phyloP scores from a whole-genome alignment of 768 basidiomycete species.

The Suillus ampliporus region DNA sequence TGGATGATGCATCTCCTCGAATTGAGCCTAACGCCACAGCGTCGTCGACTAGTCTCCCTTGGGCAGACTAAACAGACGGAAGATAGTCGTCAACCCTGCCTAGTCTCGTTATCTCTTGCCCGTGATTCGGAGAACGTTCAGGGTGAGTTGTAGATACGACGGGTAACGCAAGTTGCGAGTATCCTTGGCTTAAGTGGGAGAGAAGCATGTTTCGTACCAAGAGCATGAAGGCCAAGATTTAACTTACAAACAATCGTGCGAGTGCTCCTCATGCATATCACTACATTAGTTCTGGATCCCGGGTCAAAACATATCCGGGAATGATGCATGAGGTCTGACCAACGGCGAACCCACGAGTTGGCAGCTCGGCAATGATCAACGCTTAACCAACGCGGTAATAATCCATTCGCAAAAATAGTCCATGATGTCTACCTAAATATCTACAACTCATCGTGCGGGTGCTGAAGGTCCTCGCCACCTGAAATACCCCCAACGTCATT shows the following conservation, averaged over 20 bases:
- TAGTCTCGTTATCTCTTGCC: background rate
- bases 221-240: background rate
- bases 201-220: background rate
- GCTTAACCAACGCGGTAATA: background rate
- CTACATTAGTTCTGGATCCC: slow-evolving; percentile 3
- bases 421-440: background rate
- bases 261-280: background rate
- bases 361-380: background rate
- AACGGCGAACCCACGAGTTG: background rate
- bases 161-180: background rate
- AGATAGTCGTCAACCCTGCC: background rate
- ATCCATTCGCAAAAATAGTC: background rate
- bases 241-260: background rate
- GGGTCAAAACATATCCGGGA: background rate
- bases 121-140: background rate
- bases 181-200: background rate
- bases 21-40: background rate
- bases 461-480: background rate
- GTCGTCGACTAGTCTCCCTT: too few species aligned
- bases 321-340: background rate
- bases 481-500: background rate
- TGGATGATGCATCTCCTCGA: background rate
- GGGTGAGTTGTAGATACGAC: background rate
- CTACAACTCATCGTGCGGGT: slow-evolving; percentile 2
- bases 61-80: too few species aligned